These are phyloP conservation scores for Miamiensis avidus DNA, from an alignment of 169 alveolate species.

Conservation along the genomic window DNA sequence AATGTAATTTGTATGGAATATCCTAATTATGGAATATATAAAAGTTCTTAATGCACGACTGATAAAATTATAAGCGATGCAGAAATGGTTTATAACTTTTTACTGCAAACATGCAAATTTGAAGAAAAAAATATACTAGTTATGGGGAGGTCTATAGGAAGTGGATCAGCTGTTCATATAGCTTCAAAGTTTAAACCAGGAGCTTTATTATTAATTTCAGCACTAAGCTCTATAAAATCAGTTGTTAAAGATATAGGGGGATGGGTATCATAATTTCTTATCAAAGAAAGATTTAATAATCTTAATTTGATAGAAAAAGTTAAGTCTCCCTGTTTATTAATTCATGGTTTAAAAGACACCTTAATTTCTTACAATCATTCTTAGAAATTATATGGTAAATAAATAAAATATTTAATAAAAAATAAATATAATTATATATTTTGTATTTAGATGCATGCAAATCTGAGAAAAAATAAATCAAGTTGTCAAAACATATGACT, in stretches of 20 bases:
- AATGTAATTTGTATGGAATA: conserved; percentile 75
- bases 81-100: conserved; percentile 61
- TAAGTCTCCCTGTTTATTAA: conserved; percentile 67
- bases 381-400: conserved; percentile 7
- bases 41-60: conserved; percentile 50
- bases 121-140: conserved; percentile 61
- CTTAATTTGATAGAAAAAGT: conserved; percentile 66
- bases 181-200: conserved; percentile 70
- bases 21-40: conserved; percentile 83
- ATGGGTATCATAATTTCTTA: conserved; percentile 61
- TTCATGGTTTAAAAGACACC: conserved; percentile 79
- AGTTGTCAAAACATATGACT: not conserved
- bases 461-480: not conserved
- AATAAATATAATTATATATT: too few species aligned
- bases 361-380: conserved; percentile 72
- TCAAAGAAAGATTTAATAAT: conserved; percentile 77
- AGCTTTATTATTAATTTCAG: conserved; percentile 69
- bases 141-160: conserved; percentile 79
- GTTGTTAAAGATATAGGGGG: conserved; percentile 63
- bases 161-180: conserved; percentile 78
- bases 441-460: not conserved
- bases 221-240: conserved; percentile 71
- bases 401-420: too few species aligned
- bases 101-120: conserved; percentile 57
- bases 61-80: conserved; percentile 75